Evolutionary conservation across 2,329 filamentous ascomycete species (phyloP).

Genomic region (Exophiala viscosa): DNA sequence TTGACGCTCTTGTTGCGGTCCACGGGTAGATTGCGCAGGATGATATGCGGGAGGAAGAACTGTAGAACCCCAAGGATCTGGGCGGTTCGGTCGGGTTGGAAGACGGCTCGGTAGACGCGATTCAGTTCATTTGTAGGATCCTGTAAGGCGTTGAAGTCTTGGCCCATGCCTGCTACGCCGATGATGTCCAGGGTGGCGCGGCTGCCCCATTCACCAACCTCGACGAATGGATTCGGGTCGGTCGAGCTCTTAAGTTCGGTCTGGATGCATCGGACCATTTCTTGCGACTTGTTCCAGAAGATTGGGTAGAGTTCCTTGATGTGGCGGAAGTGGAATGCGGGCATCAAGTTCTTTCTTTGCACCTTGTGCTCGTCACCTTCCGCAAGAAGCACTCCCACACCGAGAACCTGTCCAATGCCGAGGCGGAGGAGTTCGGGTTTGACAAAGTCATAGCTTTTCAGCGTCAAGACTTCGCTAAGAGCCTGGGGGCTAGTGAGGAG

Average conservation of each 20-base stretch:
- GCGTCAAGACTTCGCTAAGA: constrained; percentile 66
- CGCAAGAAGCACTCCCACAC: constrained; percentile 59
- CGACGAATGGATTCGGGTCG: constrained; percentile 45
- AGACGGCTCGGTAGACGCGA: constrained; percentile 54
- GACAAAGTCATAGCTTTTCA: constrained; percentile 65
- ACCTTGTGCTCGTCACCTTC: constrained; percentile 86
- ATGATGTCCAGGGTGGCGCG: constrained; percentile 67
- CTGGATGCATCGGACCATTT: constrained; percentile 62
- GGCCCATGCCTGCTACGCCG: constrained; percentile 61
- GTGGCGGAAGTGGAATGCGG: constrained; percentile 81
- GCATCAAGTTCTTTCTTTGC: constrained; percentile 73
- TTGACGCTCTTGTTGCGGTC: constrained; percentile 65
- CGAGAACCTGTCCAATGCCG: constrained; percentile 37
- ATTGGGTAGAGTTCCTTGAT: constrained; percentile 78
- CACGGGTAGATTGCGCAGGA: constrained; percentile 64
- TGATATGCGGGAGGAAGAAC: constrained; percentile 60
- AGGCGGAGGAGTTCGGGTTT: constrained; percentile 55
- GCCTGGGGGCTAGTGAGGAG: constrained; percentile 60
- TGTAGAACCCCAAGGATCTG: constrained; percentile 56
- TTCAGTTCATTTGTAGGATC: constrained; percentile 60
- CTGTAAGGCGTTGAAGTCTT: constrained; percentile 64
- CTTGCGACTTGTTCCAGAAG: constrained; percentile 74
- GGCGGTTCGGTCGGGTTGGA: constrained; percentile 51
- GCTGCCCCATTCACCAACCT: constrained; percentile 61
- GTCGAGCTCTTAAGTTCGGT: constrained; percentile 31